Base-by-base conservation (phyloP, 768 basidiomycete genomes). In the Cytidiella melzeri region DNA sequence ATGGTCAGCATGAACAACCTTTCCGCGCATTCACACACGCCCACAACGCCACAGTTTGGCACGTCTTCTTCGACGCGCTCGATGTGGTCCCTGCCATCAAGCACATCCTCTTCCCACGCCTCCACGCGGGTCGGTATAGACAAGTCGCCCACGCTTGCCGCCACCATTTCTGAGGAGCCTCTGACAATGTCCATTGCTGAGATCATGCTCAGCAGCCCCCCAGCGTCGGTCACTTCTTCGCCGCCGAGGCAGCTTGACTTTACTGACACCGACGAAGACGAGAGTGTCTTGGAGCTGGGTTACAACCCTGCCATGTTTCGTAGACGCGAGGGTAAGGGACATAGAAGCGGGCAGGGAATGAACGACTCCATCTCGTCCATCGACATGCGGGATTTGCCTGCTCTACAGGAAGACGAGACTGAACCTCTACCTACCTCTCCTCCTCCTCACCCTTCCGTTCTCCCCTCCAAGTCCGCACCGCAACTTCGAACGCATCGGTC, bases 161-260 rank as follows among this genome's bases (percentile, higher is more conserved):
- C 57, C 3, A 50, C 60, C 13, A 67, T 67, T 37, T 52, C 52
- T 47, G 67, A 69, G 44, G 66, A 64, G 24, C 64, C 63, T n/a
- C 56, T 57, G 27, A 50, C 52, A 27, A 50, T 57, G 36, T 61
- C 60, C n/a, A 58, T 63, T 38, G 58, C 58, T 23, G 62, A 66
- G 13, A 58, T 67, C 26, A 37, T 52, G 5, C 41, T 45, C 2
- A 45, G 47, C 30, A n/a, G 42, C 6, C 45, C 51, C 5, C 25
- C 51, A 26, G 34, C 51, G 4, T 52, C 51, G 3, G 41, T 25
- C 39, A 18, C 45, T 11, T 50, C 50, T 2, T 24, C 55, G 19
- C 43, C 52, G 18, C 57, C 58, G 7, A 48, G 40, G 10, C 56
- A 52, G 2, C 26, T 9, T n/a, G 40, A 34, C n/a, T 26, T 54